Evolutionary conservation across 2,329 filamentous ascomycete species (phyloP), one percentile per base, ranked within the genome.

Genomic region (Trichoderma polysporum): DNA sequence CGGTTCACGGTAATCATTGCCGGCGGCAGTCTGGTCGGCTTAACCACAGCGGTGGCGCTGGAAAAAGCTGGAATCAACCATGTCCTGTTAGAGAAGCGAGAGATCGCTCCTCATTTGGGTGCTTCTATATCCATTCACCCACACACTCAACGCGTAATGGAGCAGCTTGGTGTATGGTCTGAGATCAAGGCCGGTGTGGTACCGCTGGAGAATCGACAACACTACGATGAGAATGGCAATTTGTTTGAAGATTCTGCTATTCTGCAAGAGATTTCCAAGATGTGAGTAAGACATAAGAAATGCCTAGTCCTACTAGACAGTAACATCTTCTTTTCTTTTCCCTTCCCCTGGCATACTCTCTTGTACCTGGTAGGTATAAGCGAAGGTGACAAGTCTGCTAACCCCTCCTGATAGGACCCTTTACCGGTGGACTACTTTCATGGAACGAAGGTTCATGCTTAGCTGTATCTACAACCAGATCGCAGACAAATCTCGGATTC

Each of bases 21-120:
- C 33, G 75, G 75, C 61, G 68, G 70, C 53, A 73, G 75, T n/a
- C 83, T 83, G 54, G 80, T 68, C 12, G 76, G 76, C 9, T 66
- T 77, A 5, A 71, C 69, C 4, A 62, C 73, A 13, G 73, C 74
- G 1, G 72, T 77, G 64, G 71, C 72, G 17, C 71, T 78, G 17
- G 31, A 68, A 47, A 72, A 71, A 5, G 76, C 76, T 3, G 75
- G 73, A 2, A 74, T 76, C 56, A 73, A 74, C 59, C 68, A 68
- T 49, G 68, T 76, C 25, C 66, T 77, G n/a, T 65, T 76, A 3
- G 75, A 77, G 68, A 74, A 76, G 2, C 31, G 69, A 5, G 70
- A 71, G 0, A 41, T 77, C 8, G 66, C 75, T 68, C 69, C 73
- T 47, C 71, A 78, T 69, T 72, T 75, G 15, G 72, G 73, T 22